Percentiles rank a stretch among this genome's conserved stretches.
Evolutionary conservation across 225 moss, liverwort and hornwort species (phyloP).

Genomic region (Physcomitrium patens): DNA sequence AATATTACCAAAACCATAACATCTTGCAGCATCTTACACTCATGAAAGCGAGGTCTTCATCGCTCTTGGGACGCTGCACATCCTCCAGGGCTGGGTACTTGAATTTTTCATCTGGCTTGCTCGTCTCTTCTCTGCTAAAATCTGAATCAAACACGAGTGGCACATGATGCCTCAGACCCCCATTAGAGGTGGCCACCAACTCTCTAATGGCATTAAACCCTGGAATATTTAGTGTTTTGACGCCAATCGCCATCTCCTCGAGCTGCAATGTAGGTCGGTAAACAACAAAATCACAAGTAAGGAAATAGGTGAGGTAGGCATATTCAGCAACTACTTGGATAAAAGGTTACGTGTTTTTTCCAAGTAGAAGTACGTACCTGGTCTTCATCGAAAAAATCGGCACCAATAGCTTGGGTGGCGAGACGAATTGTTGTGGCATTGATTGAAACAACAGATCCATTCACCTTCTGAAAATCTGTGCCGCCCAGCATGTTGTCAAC

Average conservation of each 20-base stretch:
- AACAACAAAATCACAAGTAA: neutral
- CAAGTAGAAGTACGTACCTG: slow-evolving; percentile 36
- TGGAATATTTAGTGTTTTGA: slow-evolving; percentile 55
- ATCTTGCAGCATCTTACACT: slow-evolving; percentile 39
- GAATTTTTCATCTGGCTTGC: slow-evolving; percentile 40
- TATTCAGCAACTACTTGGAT: neutral
- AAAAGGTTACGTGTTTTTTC: neutral
- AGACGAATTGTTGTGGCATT: slow-evolving; percentile 45
- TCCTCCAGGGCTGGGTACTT: slow-evolving; percentile 40
- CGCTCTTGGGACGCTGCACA: slow-evolving; percentile 49
- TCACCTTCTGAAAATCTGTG: slow-evolving; percentile 25
- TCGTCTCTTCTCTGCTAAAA: slow-evolving; percentile 39
- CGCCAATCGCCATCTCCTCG: slow-evolving; percentile 46
- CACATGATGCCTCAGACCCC: slow-evolving; percentile 51
- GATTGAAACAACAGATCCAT: slow-evolving; percentile 45
- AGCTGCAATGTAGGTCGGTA: slow-evolving; percentile 34
- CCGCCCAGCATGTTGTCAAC: slow-evolving; percentile 37
- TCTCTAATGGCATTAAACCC: slow-evolving; percentile 46
- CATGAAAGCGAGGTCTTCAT: slow-evolving; percentile 73
- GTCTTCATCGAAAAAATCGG: slow-evolving; percentile 40
- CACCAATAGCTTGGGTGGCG: slow-evolving; percentile 49
- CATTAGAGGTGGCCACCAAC: slow-evolving; percentile 51
- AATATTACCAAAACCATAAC: neutral
- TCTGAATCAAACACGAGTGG: slow-evolving; percentile 55
- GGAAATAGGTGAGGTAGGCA: neutral